Evolutionary conservation across 768 basidiomycete genomes (phyloP), one percentile per base, ranked within the genome.

Genomic region (Tulasnella sp.): DNA sequence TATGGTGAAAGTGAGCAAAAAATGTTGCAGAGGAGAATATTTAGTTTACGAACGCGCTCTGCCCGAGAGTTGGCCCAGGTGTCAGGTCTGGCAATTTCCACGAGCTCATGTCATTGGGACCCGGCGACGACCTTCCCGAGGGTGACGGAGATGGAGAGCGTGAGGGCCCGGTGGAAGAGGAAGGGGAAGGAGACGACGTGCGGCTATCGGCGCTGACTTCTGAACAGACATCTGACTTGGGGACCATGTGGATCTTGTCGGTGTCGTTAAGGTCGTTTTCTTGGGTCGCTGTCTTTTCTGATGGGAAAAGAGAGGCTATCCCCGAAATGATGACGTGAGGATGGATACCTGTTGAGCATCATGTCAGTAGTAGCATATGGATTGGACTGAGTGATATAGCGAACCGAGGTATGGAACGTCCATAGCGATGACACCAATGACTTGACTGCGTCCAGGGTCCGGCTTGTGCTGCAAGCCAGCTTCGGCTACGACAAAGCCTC

Each of bases 271-370:
- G 39, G 40, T 25, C 67, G 19, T 39, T 22, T 29, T 78, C 77
- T 8, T 34, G 29, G 3, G 68, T 67, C 14, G 75, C 25, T 3
- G 49, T 19, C n/a, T 39, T 38, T 17, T 78, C 49, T 0, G 31
- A 31, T 19, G 76, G 64, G 38, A 78, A 54, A n/a, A 78, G 64
- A 9, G 77, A 78, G 2, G 70, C 76, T 22, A 78, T 72, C 14
- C 77, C 77, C 5, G 76, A 78, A 14, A 78, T 31, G 22, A 78
- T 71, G 42, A 78, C 77, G 64, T 78, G 77, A 7, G 77, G 77
- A 45, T 78, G 75, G 22, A 76, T 25, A 40, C 77, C 75, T 76
- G 39, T 38, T 1, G 25, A 49, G 34, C 19, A 37, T 12, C 12
- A 34, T 22, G 22, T 64, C 25, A 64, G 29, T 64, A 14, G 0